Evolutionary conservation across 1,284 basidiomycete genomes (phyloP), one percentile per base, ranked within the genome.

Genomic region (Cutaneotrichosporon cutaneum): DNA sequence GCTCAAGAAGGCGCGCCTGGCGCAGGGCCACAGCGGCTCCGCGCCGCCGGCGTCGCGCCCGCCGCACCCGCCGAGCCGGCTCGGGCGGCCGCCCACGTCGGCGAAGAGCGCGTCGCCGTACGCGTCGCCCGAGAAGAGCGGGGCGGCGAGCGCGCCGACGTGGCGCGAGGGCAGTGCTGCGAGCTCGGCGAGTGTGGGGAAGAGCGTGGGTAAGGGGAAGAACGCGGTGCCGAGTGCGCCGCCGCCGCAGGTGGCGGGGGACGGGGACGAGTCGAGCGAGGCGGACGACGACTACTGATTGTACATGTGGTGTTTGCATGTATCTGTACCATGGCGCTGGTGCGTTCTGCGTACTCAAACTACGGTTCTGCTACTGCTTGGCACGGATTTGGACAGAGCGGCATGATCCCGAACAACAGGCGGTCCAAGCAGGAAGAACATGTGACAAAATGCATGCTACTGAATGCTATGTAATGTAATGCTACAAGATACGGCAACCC

Each of bases 221-320:
- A n/a, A n/a, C n/a, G n/a, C 51, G 0, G 54, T 62, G 2, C 61
- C 5, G 57, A 27, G n/a, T 6, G 11, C 51, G 4, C 18, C 21
- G 30, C 18, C 11, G 22, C 33, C 21, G 52, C 21, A 2, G 11
- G 33, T 8, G 35, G 52, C 26, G 10, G 51, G n/a, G 16, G 54
- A 30, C n/a, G 55, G 55, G 51, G 54, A 66, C 30, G 64, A 66
- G 39, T 58, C 55, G 24, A 58, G 55, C 22, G 64, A 66, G 61
- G 64, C 50, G 0, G 64, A 66, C 24, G 64, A 66, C 44, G 64
- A 66, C 18, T 66, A 66, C 32, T 66, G 57, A 51, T 26, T 30
- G 47, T 26, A 9, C 24, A 18, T 32, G 45, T 27, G 4, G 22
- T 56, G 26, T 54, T 6, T 21, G 24, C 26, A 30, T 42, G 53